Base-by-base conservation (phyloP, 2,329 filamentous ascomycete species). In the Endocalyx cinctus region DNA sequence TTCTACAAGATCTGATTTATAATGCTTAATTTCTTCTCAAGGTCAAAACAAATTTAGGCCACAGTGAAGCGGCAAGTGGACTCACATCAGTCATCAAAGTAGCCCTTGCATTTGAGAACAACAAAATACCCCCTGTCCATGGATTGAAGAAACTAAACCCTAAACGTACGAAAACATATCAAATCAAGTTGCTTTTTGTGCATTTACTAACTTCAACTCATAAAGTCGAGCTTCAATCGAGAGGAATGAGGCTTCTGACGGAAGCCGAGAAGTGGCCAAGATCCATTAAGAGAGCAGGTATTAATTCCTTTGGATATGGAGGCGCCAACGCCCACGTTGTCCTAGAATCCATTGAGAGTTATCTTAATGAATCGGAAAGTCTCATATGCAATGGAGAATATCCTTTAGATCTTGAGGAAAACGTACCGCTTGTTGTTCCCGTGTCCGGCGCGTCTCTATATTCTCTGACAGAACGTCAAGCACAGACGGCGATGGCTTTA, bases 251-350 rank as follows among this genome's bases (percentile, higher is more conserved):
- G 38, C 12, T 20, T 19, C 12, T 27, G 16, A n/a, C 13, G 7
- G 15, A 10, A 7, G 10, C 15, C 10, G 25, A 27, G 25, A 14
- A 27, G 13, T 27, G 25, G 25, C 25, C 25, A 7, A 10, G 27
- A 17, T 12, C 6, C 12, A 15, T 29, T 16, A 13, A n/a, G n/a
- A 29, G 27, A 29, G 27, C 15, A 5, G n/a, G 27, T 17, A n/a
- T 59, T 18, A 56, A 55, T 39, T 39, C 37, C 12, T 59, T 56
- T 31, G 56, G 57, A 6, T 55, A 42, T 38, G 57, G 57, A 6
- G 56, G 57, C 14, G 42, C 51, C 25, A 59, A 60, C 23, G 51
- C 43, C 11, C 54, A 59, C 26, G 41, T 34, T 11, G 39, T 20
- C 15, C 39, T 12, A 36, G 46, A 34, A 17, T 10, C 10, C 5